Evolutionary conservation across 345 rosid genomes (phyloP).

Genomic region (Syzygium aqueum): DNA sequence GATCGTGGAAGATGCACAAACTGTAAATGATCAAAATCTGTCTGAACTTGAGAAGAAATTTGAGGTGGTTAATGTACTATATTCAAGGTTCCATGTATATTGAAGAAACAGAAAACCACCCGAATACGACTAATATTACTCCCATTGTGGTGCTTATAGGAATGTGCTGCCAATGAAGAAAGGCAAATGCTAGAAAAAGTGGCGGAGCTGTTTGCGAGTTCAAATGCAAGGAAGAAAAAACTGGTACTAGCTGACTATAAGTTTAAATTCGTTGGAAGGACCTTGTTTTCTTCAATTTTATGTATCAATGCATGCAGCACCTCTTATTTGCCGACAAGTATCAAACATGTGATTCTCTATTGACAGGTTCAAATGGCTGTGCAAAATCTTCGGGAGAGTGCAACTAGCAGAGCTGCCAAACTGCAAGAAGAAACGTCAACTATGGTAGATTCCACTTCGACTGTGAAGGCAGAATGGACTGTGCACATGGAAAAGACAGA

Average conservation of each 20-base stretch:
- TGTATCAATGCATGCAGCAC: neutral
- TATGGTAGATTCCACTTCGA: conserved; percentile 73
- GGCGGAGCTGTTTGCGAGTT: conserved; percentile 76
- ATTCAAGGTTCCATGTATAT: neutral
- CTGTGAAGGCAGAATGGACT: conserved; percentile 73
- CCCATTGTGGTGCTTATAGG: conserved; percentile 19
- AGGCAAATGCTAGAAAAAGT: conserved; percentile 78
- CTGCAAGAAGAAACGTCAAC: conserved; percentile 90
- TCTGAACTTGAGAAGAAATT: conserved; percentile 83
- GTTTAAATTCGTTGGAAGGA: neutral
- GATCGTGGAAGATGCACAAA: conserved; percentile 79
- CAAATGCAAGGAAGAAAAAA: conserved; percentile 82
- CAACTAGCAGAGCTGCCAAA: conserved; percentile 60
- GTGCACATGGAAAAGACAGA: conserved; percentile 79
- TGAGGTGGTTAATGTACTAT: conserved; percentile 45
- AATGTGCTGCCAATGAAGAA: conserved; percentile 86
- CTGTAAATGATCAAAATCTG: conserved; percentile 62
- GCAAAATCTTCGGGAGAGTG: conserved; percentile 69
- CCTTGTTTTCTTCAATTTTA: neutral
- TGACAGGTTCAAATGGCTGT: conserved; percentile 86
- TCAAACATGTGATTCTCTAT: neutral
- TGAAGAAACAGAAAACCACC: neutral
- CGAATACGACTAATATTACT: neutral
- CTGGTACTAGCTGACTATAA: conserved; percentile 34
- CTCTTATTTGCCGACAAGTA: neutral